A percentile compares a stretch with the other conserved stretches of the same genome.
phyloP scores from a whole-genome alignment of 192 early-diverging fungal genomes.

The Backusella liffmaniae region DNA sequence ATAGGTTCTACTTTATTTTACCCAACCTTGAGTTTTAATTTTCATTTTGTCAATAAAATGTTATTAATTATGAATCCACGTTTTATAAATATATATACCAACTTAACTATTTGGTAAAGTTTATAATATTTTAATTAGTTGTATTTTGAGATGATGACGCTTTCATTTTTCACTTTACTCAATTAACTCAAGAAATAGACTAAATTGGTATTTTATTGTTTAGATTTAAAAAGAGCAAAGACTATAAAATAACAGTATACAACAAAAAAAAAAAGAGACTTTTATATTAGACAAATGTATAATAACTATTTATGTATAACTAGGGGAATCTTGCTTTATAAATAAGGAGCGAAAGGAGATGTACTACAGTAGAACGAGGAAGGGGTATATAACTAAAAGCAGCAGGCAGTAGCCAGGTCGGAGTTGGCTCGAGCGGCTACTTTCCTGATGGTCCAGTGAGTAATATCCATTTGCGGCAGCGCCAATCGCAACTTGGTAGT shows the following conservation, averaged over 20 bases:
- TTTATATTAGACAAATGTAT: background rate
- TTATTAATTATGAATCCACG: constrained; percentile 3
- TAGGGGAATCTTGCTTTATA: background rate
- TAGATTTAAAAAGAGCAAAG: background rate
- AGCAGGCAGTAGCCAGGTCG: background rate
- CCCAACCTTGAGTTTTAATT: background rate
- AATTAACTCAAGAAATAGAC: background rate
- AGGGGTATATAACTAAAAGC: background rate
- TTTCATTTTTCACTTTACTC: background rate
- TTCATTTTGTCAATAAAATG: background rate
- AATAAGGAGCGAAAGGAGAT: background rate
- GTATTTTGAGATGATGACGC: background rate
- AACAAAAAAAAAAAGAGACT: background rate
- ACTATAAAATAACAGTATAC: background rate
- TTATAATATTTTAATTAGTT: background rate
- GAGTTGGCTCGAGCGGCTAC: background rate
- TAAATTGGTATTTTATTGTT: background rate
- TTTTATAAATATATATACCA: background rate
- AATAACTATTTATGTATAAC: background rate
- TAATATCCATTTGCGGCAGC: constrained; percentile 16
- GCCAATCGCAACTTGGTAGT: constrained; percentile 22
- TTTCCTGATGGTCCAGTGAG: background rate
- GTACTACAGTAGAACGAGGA: background rate
- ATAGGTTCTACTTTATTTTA: background rate
- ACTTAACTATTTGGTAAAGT: background rate